Evolutionary conservation across 768 basidiomycete genomes (phyloP), one percentile per base, ranked within the genome.

Genomic region (Mycena pura): DNA sequence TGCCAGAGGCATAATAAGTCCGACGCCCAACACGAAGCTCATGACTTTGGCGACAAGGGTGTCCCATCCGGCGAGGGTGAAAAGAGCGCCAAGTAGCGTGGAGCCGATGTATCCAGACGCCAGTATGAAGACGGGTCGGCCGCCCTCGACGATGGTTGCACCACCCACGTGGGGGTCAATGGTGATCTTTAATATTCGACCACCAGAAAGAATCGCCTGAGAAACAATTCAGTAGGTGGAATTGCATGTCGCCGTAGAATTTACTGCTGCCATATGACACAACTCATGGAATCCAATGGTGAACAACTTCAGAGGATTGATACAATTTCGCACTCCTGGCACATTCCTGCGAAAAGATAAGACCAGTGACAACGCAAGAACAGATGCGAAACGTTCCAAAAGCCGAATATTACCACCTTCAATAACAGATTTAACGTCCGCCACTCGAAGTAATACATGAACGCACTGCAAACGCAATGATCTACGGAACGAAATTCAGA

Each of bases 261-360:
- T 54, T 64, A 93, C 93, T 36, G 86, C 85, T 47, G 82, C 78
- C 69, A 93, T 88, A 73, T 95, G 93, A 70, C 90, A 94, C 15
- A 95, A 80, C 71, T 95, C 93, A 69, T 95, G 93, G 84, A 87
- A 92, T 40, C 92, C 93, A 61, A 95, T 93, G 51, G 92, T 91
- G 71, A 95, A 89, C 14, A 95, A 79, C 73, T 95, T 95, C 68
- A 95, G 81, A 9, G 93, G 93, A 69, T 85, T 91, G 69, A 94
- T 93, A 76, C 91, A 70, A 69, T 87, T 85, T 44, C 93, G 82
- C 24, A 87, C 87, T 57, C 89, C 86, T 5, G 93, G 93, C 40
- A 94, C 90, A 74, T 89, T 91, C 93, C 93, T 28, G 44, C 19
- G n/a, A 19, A 43, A 43, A 21, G 5, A 21, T 43, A 6, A 6